Evolutionary conservation across 192 early-diverging fungal species (phyloP).

Genomic region (Backusella circina): DNA sequence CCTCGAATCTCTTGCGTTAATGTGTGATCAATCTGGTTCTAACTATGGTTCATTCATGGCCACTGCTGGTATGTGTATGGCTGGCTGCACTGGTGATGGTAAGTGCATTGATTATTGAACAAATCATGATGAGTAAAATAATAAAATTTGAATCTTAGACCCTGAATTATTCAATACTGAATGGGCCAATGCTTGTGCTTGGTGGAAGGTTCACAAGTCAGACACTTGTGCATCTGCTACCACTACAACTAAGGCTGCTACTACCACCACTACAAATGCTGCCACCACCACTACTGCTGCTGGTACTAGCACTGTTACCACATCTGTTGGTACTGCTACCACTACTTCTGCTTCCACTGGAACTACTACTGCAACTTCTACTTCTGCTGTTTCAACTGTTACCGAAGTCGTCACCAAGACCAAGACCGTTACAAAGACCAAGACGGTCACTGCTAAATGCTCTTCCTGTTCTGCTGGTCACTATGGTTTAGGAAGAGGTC

Average conservation of each 20-base stretch:
- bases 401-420: background rate
- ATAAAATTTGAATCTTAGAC: background rate
- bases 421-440: background rate
- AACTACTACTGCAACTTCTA: background rate
- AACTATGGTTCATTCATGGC: conserved; percentile 20
- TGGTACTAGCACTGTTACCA: background rate
- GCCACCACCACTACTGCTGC: background rate
- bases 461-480: background rate
- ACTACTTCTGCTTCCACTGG: background rate
- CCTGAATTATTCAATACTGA: conserved; percentile 12
- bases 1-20: conserved; percentile 18
- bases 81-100: conserved; percentile 9
- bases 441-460: background rate
- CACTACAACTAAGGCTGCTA: background rate
- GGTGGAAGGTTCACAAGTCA: background rate
- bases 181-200: conserved; percentile 7
- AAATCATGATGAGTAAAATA: background rate
- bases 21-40: conserved; percentile 20
- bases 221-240: conserved; percentile 4
- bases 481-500: background rate
- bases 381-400: background rate
- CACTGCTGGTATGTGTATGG: conserved; percentile 22
- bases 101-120: background rate
- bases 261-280: background rate
- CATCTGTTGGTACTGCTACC: background rate